Evolutionary conservation across 2,329 filamentous ascomycete species (phyloP).

Genomic region (Aaosphaeria arxii): DNA sequence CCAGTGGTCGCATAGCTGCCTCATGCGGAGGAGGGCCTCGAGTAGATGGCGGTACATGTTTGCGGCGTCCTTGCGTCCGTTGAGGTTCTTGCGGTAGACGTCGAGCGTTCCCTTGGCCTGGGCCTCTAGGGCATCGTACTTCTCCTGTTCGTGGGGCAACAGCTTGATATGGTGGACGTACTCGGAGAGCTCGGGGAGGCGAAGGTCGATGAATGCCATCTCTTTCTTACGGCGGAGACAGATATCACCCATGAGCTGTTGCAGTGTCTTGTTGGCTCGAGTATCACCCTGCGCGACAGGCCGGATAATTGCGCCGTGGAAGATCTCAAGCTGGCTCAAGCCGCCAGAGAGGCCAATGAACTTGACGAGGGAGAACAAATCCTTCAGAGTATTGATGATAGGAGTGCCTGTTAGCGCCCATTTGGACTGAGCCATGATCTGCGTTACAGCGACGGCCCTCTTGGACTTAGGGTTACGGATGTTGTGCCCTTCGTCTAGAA

Average conservation of each 20-base stretch:
- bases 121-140: conserved; percentile 68
- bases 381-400: conserved; percentile 78
- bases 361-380: conserved; percentile 75
- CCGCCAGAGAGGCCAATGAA: conserved; percentile 76
- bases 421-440: conserved; percentile 65
- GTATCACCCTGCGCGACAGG: conserved; percentile 60
- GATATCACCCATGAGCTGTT: conserved; percentile 75
- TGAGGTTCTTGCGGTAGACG: conserved; percentile 52
- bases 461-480: conserved; percentile 78
- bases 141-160: conserved; percentile 67
- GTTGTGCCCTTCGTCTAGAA: conserved; percentile 79
- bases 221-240: conserved; percentile 81
- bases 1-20: conserved; percentile 89
- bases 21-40: conserved; percentile 76
- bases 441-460: conserved; percentile 64
- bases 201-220: conserved; percentile 83
- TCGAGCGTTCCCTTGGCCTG: conserved; percentile 73
- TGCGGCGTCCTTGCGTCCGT: neutral
- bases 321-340: conserved; percentile 68
- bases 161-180: conserved; percentile 75
- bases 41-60: conserved; percentile 68
- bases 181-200: conserved; percentile 72
- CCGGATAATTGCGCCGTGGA: conserved; percentile 68
- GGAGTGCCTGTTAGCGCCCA: conserved; percentile 66
- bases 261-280: conserved; percentile 63